Conservation (phyloP, 306 rosid genomes). For the Sechiopsis laciniata region DNA sequence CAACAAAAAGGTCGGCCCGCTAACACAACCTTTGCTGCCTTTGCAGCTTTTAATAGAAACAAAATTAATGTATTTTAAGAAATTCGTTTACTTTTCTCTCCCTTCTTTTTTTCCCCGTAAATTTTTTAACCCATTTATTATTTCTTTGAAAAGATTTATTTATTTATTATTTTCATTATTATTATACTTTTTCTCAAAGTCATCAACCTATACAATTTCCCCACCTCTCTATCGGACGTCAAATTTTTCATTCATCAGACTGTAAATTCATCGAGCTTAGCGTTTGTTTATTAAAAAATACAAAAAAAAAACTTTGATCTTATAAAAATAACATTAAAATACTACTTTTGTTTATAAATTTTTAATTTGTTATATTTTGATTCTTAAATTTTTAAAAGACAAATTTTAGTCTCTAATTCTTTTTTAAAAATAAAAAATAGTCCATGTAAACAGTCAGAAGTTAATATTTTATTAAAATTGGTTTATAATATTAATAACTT, state of each 20-base stretch:
- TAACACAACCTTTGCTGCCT: conserved; percentile 29
- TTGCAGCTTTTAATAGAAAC: conserved; percentile 55
- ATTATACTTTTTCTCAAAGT: conserved; percentile 14
- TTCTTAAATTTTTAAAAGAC: too few relatives aligned
- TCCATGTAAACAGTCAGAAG: too few relatives aligned
- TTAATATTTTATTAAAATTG: too few relatives aligned
- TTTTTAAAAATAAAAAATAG: too few relatives aligned
- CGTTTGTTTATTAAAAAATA: conserved; percentile 21
- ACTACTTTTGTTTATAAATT: too few relatives aligned
- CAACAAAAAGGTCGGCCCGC: conserved; percentile 55
- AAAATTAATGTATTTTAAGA: conserved; percentile 30
- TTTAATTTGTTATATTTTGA: too few relatives aligned
- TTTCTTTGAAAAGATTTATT: too few relatives aligned
- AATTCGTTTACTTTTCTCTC: conserved; percentile 28
- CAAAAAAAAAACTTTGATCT: background rate
- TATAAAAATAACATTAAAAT: background rate
- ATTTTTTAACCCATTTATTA: conserved; percentile 34
- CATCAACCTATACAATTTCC: conserved; percentile 24
- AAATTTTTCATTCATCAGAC: conserved; percentile 53
- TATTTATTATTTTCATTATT: conserved; percentile 20
- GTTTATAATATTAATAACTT: too few relatives aligned
- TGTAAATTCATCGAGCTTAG: conserved; percentile 65
- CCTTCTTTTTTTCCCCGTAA: conserved; percentile 15
- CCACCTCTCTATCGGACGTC: conserved; percentile 47
- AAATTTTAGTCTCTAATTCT: too few relatives aligned